Conservation (phyloP, 306 rosid genomes). For the Fagus sylvatica region DNA sequence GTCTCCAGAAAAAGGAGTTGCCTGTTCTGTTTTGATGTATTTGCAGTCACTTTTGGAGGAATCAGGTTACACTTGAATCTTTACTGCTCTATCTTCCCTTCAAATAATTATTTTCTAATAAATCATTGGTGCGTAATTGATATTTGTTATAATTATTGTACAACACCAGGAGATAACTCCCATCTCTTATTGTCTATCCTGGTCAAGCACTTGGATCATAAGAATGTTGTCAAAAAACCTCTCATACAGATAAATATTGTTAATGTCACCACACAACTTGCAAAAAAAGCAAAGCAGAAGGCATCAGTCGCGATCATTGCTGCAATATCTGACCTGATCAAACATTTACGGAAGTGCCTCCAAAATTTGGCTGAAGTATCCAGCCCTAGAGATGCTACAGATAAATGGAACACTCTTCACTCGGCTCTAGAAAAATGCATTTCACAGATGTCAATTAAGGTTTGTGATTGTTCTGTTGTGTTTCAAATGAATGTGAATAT, state of each 20-base stretch:
- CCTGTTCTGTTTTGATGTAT: slow-evolving; percentile 62
- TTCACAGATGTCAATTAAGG: slow-evolving; percentile 72
- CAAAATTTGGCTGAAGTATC: slow-evolving; percentile 61
- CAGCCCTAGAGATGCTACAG: slow-evolving; percentile 39
- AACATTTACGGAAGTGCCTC: slow-evolving; percentile 77
- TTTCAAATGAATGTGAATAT: slow-evolving; percentile 7
- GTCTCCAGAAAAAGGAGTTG: slow-evolving; percentile 76
- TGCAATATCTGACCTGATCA: slow-evolving; percentile 76
- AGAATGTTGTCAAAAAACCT: slow-evolving; percentile 74
- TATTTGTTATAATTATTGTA: slow-evolving; percentile 21
- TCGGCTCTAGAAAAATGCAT: slow-evolving; percentile 74
- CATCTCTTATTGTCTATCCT: slow-evolving; percentile 73
- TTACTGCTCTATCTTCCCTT: slow-evolving; percentile 2
- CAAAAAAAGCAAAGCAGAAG: slow-evolving; percentile 63
- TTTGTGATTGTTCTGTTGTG: slow-evolving; percentile 28
- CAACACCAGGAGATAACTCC: slow-evolving; percentile 70
- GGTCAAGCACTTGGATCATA: slow-evolving; percentile 98
- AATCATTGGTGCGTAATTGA: not conserved
- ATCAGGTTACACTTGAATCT: slow-evolving; percentile 61
- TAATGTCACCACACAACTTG: slow-evolving; percentile 62
- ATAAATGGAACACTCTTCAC: slow-evolving; percentile 56
- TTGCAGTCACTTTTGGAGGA: slow-evolving; percentile 73
- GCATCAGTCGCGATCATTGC: slow-evolving; percentile 65
- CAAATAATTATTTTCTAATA: not conserved
- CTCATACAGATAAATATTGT: slow-evolving; percentile 60